Evolutionary conservation across 306 rosid genomes (phyloP), one percentile per base, ranked within the genome.

Genomic region (Comarum palustre): DNA sequence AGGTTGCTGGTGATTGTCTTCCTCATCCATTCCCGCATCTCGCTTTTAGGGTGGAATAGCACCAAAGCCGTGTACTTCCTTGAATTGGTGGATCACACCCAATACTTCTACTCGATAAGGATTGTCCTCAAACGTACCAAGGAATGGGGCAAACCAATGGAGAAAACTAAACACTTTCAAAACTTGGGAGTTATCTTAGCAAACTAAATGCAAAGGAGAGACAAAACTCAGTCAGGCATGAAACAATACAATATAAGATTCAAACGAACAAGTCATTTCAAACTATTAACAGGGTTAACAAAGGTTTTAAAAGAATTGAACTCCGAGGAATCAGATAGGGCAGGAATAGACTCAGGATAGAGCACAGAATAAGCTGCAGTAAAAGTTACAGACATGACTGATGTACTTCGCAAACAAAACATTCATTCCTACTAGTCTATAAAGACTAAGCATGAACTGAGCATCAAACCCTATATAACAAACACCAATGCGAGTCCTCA

Each of bases 71-170:
- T 27, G 41, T 1, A 6, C 41, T 14, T 59, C 9, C 65, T 2
- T 31, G 4, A 24, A 57, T 13, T 57, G 36, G 63, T 25, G 63
- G 62, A 24, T 55, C 12, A 17, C 62, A 55, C 16, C 17, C 24
- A 24, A 11, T 55, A 9, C 34, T 24, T 15, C 69, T 61, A 67
- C 81, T 36, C 71, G 2, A 61, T 84, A 87, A 91, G 68, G 88
- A 88, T 87, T 94, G 88, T 77, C 92, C 96, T 27, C 84, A 82
- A 66, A 79, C 85, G 32, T 91, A 93, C 76, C 81, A 82, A 73
- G 98, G 90, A 29, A 1, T 7, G 36, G 36, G 47, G 14, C 69
- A 61, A 19, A 19, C 47, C 24, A 3, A 61, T 0, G 17, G 25
- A 34, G 15, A 32, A 8, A 32, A 14, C 12, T 32, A 6, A 31